Conservation (phyloP, 805 yeast genomes). For the Blastobotrys peoriensis region DNA sequence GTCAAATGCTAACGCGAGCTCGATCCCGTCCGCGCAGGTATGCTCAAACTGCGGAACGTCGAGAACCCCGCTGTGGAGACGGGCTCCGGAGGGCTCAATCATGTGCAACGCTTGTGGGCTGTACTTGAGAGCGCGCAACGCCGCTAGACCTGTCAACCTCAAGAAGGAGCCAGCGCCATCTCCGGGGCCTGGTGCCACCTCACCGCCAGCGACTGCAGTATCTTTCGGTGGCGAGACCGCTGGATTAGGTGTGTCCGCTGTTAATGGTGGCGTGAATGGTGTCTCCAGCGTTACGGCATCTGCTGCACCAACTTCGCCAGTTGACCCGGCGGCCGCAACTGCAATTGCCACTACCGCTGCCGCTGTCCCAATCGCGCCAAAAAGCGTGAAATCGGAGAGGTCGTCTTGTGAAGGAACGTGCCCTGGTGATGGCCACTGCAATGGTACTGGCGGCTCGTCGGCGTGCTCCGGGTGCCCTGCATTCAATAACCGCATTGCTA, state of each 20-base stretch:
- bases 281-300: not conserved
- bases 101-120: slow-evolving; percentile 96
- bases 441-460: slow-evolving; percentile 79
- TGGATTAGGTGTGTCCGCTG: not conserved
- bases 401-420: slow-evolving; percentile 44
- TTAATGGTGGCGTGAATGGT: slow-evolving; percentile 7
- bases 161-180: slow-evolving; percentile 26
- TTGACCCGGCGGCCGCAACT: not conserved
- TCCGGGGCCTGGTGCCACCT: slow-evolving; percentile 2
- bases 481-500: slow-evolving; percentile 52
- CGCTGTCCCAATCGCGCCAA: no score
- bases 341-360: no score
- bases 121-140: slow-evolving; percentile 53
- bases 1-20: no score
- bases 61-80: slow-evolving; percentile 91
- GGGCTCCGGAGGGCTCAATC: slow-evolving; percentile 87
- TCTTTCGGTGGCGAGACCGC: slow-evolving; percentile 6
- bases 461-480: slow-evolving; percentile 85
- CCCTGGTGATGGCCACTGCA: slow-evolving; percentile 72
- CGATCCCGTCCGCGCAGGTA: slow-evolving; percentile 28
- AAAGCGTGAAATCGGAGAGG: not conserved
- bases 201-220: slow-evolving; percentile 3
- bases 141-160: slow-evolving; percentile 60
- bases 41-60: slow-evolving; percentile 91
- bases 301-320: not conserved